Evolutionary conservation across 306 rosid genomes (phyloP).

Genomic region (Quercus variabilis): DNA sequence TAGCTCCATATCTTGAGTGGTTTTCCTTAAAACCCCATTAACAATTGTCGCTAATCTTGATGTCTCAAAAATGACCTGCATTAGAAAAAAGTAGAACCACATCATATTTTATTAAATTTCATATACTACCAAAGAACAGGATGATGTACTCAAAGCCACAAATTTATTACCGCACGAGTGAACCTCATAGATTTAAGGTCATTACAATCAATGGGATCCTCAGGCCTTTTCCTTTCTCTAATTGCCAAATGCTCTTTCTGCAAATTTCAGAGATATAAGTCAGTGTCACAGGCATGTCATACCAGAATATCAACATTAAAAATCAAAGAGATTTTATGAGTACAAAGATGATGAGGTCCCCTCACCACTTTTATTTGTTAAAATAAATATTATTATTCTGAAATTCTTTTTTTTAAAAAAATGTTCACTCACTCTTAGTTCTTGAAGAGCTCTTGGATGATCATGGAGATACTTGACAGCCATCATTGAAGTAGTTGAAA

Average conservation of each 20-base stretch:
- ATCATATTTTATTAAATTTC: neutral
- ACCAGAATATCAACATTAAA: neutral
- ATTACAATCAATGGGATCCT: conserved; percentile 63
- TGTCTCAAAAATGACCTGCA: conserved; percentile 95
- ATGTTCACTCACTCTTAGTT: conserved; percentile 76
- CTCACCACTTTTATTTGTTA: too few relatives aligned
- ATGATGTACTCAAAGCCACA: conserved; percentile 1
- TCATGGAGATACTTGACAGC: conserved; percentile 91
- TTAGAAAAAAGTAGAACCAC: conserved; percentile 1
- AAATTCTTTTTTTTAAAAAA: too few relatives aligned
- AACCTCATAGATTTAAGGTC: conserved; percentile 82
- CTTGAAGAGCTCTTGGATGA: conserved; percentile 79
- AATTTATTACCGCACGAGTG: conserved; percentile 82
- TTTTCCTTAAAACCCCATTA: conserved; percentile 90
- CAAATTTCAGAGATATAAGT: conserved; percentile 10
- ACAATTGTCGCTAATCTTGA: conserved; percentile 97
- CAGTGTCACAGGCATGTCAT: conserved; percentile 1
- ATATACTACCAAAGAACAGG: neutral
- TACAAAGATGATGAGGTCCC: too few relatives aligned
- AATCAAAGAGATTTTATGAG: too few relatives aligned
- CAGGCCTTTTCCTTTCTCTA: conserved; percentile 61
- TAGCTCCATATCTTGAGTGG: conserved; percentile 87
- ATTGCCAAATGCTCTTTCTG: conserved; percentile 87
- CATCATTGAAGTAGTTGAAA: conserved; percentile 99
- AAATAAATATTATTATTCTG: too few relatives aligned